These are phyloP conservation scores for Leishmania guyanensis DNA, from an alignment of 208 protist species.

Conservation along the genomic window DNA sequence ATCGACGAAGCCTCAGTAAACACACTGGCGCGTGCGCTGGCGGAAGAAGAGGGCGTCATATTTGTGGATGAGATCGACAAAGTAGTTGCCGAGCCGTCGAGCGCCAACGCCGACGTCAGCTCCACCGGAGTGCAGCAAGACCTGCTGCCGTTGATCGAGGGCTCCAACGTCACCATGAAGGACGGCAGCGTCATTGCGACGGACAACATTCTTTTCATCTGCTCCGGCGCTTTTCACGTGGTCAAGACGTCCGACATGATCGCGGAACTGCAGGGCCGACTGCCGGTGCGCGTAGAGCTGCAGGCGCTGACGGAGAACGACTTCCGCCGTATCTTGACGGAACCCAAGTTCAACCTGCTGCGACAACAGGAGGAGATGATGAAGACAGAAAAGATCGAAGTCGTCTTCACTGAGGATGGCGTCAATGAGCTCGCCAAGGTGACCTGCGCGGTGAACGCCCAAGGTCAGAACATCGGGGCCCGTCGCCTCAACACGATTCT, in stretches of 20 bases:
- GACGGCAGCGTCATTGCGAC: slow-evolving; percentile 95
- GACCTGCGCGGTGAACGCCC: slow-evolving; percentile 91
- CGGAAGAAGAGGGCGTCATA: slow-evolving; percentile 96
- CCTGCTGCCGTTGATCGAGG: slow-evolving; percentile 97
- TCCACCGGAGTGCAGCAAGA: slow-evolving; percentile 98
- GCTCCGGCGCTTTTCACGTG: slow-evolving; percentile 96
- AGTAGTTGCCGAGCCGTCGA: slow-evolving; percentile 80
- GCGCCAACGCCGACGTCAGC: slow-evolving; percentile 80
- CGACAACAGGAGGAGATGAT: slow-evolving; percentile 93
- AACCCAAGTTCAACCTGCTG: slow-evolving; percentile 96
- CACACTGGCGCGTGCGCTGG: slow-evolving; percentile 73
- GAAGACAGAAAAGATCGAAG: slow-evolving; percentile 94
- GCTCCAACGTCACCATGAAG: slow-evolving; percentile 95
- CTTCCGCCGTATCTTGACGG: slow-evolving; percentile 96
- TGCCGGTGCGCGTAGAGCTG: slow-evolving; percentile 98
- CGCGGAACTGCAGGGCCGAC: slow-evolving; percentile 95
- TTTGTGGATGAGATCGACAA: slow-evolving; percentile 99
- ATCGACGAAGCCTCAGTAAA: slow-evolving; percentile 90
- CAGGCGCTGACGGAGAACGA: slow-evolving; percentile 94
- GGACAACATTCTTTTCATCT: slow-evolving; percentile 98
- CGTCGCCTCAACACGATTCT: slow-evolving; percentile 96
- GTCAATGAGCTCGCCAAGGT: slow-evolving; percentile 92
- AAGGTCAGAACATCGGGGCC: slow-evolving; percentile 97
- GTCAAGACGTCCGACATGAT: slow-evolving; percentile 94
- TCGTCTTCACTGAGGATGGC: slow-evolving; percentile 94